Evolutionary conservation across 2,329 filamentous ascomycete species (phyloP).

Genomic region (Arthrinium puccinioides): DNA sequence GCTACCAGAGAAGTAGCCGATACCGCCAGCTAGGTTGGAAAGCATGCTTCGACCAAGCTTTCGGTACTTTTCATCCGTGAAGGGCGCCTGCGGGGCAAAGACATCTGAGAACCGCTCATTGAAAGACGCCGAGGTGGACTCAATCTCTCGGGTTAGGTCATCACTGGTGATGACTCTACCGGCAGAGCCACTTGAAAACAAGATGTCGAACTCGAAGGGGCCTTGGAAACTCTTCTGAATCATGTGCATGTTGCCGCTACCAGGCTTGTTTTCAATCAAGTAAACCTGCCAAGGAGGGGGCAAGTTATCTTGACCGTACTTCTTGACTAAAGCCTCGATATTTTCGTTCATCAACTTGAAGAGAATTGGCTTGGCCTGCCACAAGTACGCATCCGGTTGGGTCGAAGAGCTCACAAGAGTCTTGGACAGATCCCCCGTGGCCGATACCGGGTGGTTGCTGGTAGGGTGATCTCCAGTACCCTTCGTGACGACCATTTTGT

Average conservation of each 20-base stretch:
- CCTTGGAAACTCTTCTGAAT: conserved; percentile 90
- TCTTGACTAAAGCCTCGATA: conserved; percentile 40
- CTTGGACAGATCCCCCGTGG: conserved; percentile 64
- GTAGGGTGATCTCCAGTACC: conserved; percentile 56
- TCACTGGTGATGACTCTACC: conserved; percentile 46
- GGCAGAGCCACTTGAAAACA: conserved; percentile 76
- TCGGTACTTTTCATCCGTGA: conserved; percentile 63
- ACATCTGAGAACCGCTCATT: conserved; percentile 65
- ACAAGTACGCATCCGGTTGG: conserved; percentile 61
- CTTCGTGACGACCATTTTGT: conserved; percentile 69
- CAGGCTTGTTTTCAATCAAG: conserved; percentile 63
- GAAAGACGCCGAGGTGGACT: conserved; percentile 60
- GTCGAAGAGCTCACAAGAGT: conserved; percentile 69
- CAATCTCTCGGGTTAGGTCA: conserved; percentile 64
- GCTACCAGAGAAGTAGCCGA: conserved; percentile 91
- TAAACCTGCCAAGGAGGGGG: conserved; percentile 83
- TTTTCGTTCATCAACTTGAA: conserved; percentile 46
- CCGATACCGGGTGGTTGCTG: conserved; percentile 59
- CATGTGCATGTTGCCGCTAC: conserved; percentile 72
- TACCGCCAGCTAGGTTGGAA: conserved; percentile 87
- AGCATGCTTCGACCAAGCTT: conserved; percentile 85
- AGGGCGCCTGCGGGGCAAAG: conserved; percentile 70
- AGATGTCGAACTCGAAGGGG: conserved; percentile 84
- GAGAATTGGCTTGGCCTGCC: conserved; percentile 69
- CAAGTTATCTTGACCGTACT: conserved; percentile 50